Conservation (phyloP, 345 rosid genomes). For the Citrus medica region DNA sequence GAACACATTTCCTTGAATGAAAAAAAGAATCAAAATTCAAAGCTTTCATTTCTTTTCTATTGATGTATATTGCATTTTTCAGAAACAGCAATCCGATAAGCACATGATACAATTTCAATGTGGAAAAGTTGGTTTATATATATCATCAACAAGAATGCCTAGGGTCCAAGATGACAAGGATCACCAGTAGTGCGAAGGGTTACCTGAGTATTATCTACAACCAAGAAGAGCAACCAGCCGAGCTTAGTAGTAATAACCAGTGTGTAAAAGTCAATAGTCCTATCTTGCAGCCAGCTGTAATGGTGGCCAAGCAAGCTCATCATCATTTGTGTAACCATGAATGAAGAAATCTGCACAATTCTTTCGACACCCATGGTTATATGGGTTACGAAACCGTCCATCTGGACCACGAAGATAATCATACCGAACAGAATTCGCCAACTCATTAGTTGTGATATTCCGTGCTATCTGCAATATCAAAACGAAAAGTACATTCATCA, state of each 20-base stretch:
- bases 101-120: not conserved
- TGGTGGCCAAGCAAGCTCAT: slow-evolving; percentile 71
- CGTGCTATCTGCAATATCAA: slow-evolving; percentile 63
- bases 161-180: not conserved
- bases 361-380: slow-evolving; percentile 84
- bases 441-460: slow-evolving; percentile 87
- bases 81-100: not conserved
- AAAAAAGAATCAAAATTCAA: not conserved
- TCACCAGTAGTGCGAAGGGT: not conserved
- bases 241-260: not conserved
- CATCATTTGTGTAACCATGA: slow-evolving; percentile 66
- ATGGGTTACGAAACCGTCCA: slow-evolving; percentile 85
- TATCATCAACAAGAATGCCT: not conserved
- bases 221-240: not conserved
- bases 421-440: slow-evolving; percentile 67
- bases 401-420: slow-evolving; percentile 75
- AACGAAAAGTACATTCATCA: not conserved
- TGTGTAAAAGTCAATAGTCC: not conserved
- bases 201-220: not conserved
- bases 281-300: slow-evolving; percentile 48
- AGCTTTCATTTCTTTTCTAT: not conserved
- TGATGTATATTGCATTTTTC: too few species aligned
- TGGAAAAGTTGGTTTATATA: not conserved
- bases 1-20: not conserved
- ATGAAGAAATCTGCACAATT: slow-evolving; percentile 81